Evolutionary conservation across 441 rosid species (phyloP).

Genomic region (Populus hybrid): DNA sequence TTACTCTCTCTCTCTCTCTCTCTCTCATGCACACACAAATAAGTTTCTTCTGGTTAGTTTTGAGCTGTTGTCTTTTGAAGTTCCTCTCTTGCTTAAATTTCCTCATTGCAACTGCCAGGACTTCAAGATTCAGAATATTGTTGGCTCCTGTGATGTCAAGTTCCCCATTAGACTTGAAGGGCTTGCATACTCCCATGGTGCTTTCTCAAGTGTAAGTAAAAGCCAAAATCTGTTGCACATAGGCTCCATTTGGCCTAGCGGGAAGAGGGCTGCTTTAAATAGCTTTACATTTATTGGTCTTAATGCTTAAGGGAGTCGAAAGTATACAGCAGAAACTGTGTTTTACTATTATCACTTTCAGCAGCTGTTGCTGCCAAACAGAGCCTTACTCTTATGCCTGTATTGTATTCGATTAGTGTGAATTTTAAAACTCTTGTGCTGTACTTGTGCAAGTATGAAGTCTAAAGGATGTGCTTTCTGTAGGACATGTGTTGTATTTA

Average conservation of each 20-base stretch:
- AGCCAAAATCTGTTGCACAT: background rate
- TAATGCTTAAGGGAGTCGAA: background rate
- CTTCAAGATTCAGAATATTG: constrained; percentile 79
- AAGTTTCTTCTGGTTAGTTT: background rate
- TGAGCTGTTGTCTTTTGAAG: background rate
- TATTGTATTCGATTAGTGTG: background rate
- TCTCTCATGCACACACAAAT: background rate
- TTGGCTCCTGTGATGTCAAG: constrained; percentile 81
- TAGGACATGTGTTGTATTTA: background rate
- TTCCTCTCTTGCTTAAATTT: background rate
- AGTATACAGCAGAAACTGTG: background rate
- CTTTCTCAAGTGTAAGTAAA: constrained; percentile 65
- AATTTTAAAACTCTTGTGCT: background rate
- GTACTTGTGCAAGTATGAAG: background rate
- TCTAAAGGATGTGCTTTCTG: background rate
- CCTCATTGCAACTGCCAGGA: constrained; percentile 39
- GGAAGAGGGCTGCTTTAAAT: background rate
- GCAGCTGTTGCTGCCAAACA: background rate
- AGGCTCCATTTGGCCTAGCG: background rate
- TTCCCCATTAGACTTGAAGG: constrained; percentile 79
- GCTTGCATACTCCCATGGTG: constrained; percentile 73
- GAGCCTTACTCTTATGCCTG: background rate
- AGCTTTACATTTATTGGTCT: background rate
- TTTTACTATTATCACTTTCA: background rate
- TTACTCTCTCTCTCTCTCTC: background rate